Base-by-base conservation (phyloP, 2,329 filamentous ascomycete genomes). In the Nakataea oryzae region DNA sequence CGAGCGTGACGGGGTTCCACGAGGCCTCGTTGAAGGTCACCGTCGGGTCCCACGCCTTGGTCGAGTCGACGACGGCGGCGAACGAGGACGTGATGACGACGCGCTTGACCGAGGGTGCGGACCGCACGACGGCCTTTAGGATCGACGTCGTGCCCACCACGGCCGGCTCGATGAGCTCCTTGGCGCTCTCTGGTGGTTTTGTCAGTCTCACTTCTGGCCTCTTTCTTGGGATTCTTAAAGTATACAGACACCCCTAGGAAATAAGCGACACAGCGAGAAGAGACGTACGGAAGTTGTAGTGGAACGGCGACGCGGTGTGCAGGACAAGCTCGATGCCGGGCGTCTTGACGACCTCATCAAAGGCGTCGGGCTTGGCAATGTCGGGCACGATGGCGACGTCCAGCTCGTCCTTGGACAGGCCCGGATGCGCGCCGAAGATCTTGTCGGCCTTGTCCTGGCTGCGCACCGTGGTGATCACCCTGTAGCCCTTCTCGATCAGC, bases 301-400 rank as follows among this genome's bases (percentile, higher is more conserved):
- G 81, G 70, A 86, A 81, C 0, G 84, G 84, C 59, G 81, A 84
- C 0, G 84, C 84, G 2, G 83, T 85, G 74, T 87, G 84, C 61
- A 86, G 74, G 54, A 86, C 82, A 59, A 80, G 80, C 62, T 83
- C 78, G 61, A 86, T 72, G 29, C 76, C 78, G 1, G 79, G 77
- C 4, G 70, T 75, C 71, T 76, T 73, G 64, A 81, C 77, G 1
- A 82, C 84, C 67, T 86, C 79, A 68, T 90, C 86, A 71, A 96
- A 96, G 63, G 91, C 91, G 62, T 81, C 81, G 56, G 85, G 81
- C 69, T 86, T 74, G 3, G 90, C 89, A 67, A 96, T 89, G 70
- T 96, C 91, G 24, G 87, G 84, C 28, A 96, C 90, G 67, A 95
- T 86, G 62, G 72, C 76, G 14, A 81, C 75, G 34, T 74, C 69